Evolutionary conservation across 202 grass and related monocot genomes (phyloP).

Genomic region (Bolboschoenoplectus hybrid): DNA sequence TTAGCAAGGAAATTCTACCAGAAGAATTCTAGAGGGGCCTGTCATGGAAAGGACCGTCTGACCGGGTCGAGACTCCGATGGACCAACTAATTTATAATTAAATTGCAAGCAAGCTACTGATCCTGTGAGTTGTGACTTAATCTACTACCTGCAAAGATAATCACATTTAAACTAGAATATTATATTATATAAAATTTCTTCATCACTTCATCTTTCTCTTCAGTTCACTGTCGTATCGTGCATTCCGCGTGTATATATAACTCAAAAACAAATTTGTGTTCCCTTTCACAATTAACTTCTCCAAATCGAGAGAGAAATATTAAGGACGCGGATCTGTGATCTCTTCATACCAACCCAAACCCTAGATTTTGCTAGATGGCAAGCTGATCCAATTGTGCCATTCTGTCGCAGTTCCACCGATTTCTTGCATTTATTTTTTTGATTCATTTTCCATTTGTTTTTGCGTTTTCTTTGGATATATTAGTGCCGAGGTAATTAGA

Average conservation of each 20-base stretch:
- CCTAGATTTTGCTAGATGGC: constrained; percentile 22
- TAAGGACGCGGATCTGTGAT: constrained; percentile 23
- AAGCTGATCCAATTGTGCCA: background rate
- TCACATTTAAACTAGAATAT: constrained; percentile 16
- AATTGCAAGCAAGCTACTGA: constrained; percentile 14
- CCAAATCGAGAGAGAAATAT: background rate
- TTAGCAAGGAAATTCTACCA: background rate
- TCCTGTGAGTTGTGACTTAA: background rate
- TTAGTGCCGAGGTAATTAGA: constrained; percentile 8
- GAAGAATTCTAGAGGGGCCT: background rate
- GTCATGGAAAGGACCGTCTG: background rate
- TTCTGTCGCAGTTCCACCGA: constrained; percentile 3
- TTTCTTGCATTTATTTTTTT: constrained; percentile 32
- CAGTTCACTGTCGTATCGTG: background rate
- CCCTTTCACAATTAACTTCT: background rate
- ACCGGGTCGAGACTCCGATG: background rate
- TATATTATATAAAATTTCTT: background rate
- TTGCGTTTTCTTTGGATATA: background rate
- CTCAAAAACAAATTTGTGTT: constrained; percentile 13
- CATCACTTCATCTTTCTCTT: constrained; percentile 21
- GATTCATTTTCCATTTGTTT: constrained; percentile 7
- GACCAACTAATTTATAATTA: constrained; percentile 29
- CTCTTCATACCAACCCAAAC: constrained; percentile 21
- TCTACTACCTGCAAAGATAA: constrained; percentile 19
- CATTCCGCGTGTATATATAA: constrained; percentile 18